These are phyloP conservation scores for Hanseniaspora uvarum DNA, from an alignment of 1,139 yeast genomes.

Conservation along the genomic window DNA sequence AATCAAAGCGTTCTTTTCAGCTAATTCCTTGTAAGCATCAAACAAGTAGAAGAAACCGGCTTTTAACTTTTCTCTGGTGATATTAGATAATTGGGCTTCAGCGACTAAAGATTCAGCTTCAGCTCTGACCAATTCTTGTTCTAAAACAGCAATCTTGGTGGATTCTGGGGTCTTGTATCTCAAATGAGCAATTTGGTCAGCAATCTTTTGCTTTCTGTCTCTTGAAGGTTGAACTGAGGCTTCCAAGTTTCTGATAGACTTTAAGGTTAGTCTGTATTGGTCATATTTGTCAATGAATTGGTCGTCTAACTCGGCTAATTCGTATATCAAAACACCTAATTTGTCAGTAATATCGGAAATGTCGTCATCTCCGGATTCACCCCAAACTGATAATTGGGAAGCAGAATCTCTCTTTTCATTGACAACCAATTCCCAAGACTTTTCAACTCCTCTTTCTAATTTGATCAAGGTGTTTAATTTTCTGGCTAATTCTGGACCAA, in stretches of 20 bases:
- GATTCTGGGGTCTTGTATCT: slow-evolving; percentile 79
- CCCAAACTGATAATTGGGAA: slow-evolving; percentile 74
- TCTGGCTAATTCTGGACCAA: slow-evolving; percentile 71
- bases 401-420: slow-evolving; percentile 75
- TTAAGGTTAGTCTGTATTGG: slow-evolving; percentile 72
- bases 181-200: slow-evolving; percentile 72
- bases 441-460: slow-evolving; percentile 72
- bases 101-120: slow-evolving; percentile 87
- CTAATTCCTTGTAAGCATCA: slow-evolving; percentile 69
- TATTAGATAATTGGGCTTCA: slow-evolving; percentile 79
- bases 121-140: slow-evolving; percentile 81
- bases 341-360: slow-evolving; percentile 79
- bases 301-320: slow-evolving; percentile 79
- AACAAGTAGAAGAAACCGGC: slow-evolving; percentile 77
- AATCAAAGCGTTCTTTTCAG: slow-evolving; percentile 75
- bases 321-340: slow-evolving; percentile 70
- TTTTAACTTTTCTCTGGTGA: slow-evolving; percentile 77
- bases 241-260: slow-evolving; percentile 73
- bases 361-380: slow-evolving; percentile 75
- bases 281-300: slow-evolving; percentile 80
- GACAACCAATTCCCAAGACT: slow-evolving; percentile 68
- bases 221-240: slow-evolving; percentile 80
- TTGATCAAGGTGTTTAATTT: slow-evolving; percentile 67
- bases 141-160: slow-evolving; percentile 68
- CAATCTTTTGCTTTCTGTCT: slow-evolving; percentile 75